These are phyloP conservation scores for Stephanocyclus meneghinianus DNA, from an alignment of 352 stramenopile genomes.

Conservation along the genomic window DNA sequence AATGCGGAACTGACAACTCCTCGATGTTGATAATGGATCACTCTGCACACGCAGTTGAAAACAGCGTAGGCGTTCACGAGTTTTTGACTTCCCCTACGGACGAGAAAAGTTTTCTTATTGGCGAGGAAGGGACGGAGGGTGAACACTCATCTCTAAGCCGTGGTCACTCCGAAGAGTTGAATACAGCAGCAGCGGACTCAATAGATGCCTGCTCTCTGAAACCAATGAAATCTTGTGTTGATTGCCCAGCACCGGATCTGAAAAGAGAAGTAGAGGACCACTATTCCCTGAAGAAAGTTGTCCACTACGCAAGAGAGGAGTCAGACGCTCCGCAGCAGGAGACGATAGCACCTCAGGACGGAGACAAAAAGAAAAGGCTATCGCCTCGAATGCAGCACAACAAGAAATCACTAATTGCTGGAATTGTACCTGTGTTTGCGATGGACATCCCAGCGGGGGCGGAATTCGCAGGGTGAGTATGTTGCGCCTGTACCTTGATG, in stretches of 20 bases:
- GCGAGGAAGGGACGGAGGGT: not conserved
- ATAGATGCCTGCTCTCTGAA: not conserved
- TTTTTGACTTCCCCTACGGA: slow-evolving; percentile 16
- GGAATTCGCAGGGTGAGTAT: slow-evolving; percentile 12
- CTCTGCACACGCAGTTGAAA: slow-evolving; percentile 2
- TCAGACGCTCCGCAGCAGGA: not conserved
- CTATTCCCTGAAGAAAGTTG: not conserved
- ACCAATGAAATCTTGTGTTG: slow-evolving; percentile 3
- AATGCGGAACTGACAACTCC: not conserved
- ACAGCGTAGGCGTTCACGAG: slow-evolving; percentile 14
- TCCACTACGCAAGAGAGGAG: not conserved
- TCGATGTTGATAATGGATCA: slow-evolving; percentile 10
- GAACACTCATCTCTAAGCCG: not conserved
- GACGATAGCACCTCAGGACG: not conserved
- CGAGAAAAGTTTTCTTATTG: slow-evolving; percentile 16
- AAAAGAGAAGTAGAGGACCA: not conserved
- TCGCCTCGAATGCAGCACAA: slow-evolving; percentile 6
- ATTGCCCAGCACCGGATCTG: not conserved
- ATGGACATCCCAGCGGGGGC: not conserved
- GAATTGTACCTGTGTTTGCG: slow-evolving; percentile 12
- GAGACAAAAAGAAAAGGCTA: not conserved
- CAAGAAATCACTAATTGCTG: slow-evolving; percentile 5
- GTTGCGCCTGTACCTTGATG: not conserved
- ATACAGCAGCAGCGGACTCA: not conserved
- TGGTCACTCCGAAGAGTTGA: not conserved